phyloP scores from a whole-genome alignment of 495 filamentous ascomycete species.

The Neurospora intermedia region DNA sequence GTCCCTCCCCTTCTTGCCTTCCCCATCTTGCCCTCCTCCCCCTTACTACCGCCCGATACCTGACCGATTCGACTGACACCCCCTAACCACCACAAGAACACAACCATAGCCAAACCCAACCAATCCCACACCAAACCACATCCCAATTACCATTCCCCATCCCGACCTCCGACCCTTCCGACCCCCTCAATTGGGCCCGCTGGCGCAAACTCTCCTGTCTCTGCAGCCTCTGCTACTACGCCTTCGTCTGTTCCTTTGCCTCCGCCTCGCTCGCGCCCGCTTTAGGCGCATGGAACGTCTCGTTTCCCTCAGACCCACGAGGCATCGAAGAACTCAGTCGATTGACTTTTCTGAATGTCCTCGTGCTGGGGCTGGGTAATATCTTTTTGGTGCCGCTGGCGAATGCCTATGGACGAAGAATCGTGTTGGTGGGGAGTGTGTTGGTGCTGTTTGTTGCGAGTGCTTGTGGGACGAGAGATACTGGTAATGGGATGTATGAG shows the following conservation, averaged over 20 bases:
- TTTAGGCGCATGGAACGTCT: constrained; percentile 17
- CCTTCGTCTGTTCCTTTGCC: constrained; percentile 19
- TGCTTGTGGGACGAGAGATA: constrained; percentile 29
- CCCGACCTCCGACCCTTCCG: constrained; percentile 17
- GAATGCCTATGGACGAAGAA: constrained; percentile 45
- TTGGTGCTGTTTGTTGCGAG: constrained; percentile 35
- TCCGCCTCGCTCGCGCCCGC: constrained; percentile 18
- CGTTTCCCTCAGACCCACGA: constrained; percentile 11
- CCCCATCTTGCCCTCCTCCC: too few species aligned
- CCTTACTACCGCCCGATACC: too few species aligned
- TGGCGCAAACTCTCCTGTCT: constrained; percentile 21
- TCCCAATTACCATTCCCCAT: constrained; percentile 15
- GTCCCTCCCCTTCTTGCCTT: too few species aligned
- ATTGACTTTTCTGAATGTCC: constrained; percentile 20
- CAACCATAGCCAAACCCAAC: not conserved
- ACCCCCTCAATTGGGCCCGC: constrained; percentile 21
- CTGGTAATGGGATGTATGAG: not conserved
- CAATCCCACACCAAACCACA: not conserved
- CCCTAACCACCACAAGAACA: not conserved
- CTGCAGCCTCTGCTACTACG: constrained; percentile 13
- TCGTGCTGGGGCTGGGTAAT: constrained; percentile 19
- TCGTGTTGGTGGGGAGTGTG: constrained; percentile 39
- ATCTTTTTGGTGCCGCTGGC: constrained; percentile 47
- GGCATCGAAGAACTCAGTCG: constrained; percentile 10
- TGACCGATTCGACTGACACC: not conserved